Conservation (phyloP, 2,329 filamentous ascomycete genomes). For the Seiridium unicorne region DNA sequence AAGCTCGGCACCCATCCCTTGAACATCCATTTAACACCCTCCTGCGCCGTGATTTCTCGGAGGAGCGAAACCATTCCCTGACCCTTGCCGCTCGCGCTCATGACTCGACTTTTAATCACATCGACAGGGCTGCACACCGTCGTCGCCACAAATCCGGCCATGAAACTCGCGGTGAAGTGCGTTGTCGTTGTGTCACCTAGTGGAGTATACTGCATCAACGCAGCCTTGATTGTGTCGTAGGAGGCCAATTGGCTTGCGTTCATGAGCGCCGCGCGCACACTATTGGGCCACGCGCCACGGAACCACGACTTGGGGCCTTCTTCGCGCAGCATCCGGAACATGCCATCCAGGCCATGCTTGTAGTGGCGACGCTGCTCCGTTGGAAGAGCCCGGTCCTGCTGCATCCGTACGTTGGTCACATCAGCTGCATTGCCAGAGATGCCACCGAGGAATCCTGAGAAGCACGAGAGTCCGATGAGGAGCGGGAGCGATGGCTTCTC, state of each 20-base stretch:
- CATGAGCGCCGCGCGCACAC: constrained; percentile 80
- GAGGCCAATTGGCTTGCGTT: constrained; percentile 80
- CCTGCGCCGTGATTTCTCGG: constrained; percentile 63
- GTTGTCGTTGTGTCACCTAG: constrained; percentile 70
- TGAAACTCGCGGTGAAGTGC: constrained; percentile 74
- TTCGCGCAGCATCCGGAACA: constrained; percentile 81
- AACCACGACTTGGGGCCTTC: constrained; percentile 79
- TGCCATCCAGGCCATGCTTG: constrained; percentile 81
- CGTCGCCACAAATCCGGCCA: constrained; percentile 80
- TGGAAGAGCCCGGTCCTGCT: constrained; percentile 82
- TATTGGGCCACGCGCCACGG: constrained; percentile 83
- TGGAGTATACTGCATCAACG: constrained; percentile 64
- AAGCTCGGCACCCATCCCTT: constrained; percentile 85
- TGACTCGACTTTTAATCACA: constrained; percentile 85
- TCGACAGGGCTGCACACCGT: constrained; percentile 84
- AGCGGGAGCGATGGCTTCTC: constrained; percentile 64
- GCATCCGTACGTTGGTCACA: constrained; percentile 97
- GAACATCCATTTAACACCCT: constrained; percentile 82
- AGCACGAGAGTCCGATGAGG: constrained; percentile 79
- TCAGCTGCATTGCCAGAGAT: constrained; percentile 92
- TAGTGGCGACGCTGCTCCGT: constrained; percentile 77
- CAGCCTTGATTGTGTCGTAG: constrained; percentile 78
- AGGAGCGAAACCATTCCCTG: constrained; percentile 59
- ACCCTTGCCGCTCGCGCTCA: constrained; percentile 58
- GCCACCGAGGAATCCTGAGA: constrained; percentile 85